Evolutionary conservation across 805 yeast species (phyloP), one percentile per base, ranked within the genome.

Genomic region (Metschnikowia lunata): DNA sequence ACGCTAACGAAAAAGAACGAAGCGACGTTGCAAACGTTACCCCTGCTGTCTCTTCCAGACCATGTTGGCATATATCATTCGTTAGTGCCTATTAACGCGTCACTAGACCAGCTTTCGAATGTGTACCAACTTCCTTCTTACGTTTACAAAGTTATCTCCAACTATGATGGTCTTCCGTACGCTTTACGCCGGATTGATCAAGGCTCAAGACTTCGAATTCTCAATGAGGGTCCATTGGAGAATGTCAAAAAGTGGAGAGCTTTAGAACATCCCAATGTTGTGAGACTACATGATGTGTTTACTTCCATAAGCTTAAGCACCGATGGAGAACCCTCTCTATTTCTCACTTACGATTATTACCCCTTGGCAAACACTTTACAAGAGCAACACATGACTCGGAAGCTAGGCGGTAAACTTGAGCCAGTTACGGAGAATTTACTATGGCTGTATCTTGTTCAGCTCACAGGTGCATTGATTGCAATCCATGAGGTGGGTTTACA

Each of bases 251-350:
- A 65, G 49, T 91, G 97, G 97, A 76, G 69, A 45, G 68, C 69
- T 11, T 50, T 83, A 18, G 64, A 67, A 7, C 57, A 56, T 39
- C 75, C 88, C 2, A 82, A 83, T 54, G 67, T 88, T 18, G 86
- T 85, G 1, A 72, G 76, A 34, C 66, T 88, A 6, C 75, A 78
- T 35, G 97, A 90, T 59, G 88, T 93, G 7, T 91, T 93, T 62
- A 83, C 96, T 1, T 81, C 91, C 6, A 78, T 88, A 45, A 84
- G 88, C 6, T 93, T 93, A 68, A 91, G 88, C 36, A 93, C 86
- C 54, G 73, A 75, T 38, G 49, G 52, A 7, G 55, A 54, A 40
- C 57, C 66, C 11, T 82, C 93, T 1, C 71, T 93, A 45, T 75
- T 88, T 34, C 69, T 89, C 36, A 83, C 86, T 5, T 88, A 88